phyloP scores from a whole-genome alignment of 2,329 filamentous ascomycete species.

The Fusarium sp. region DNA sequence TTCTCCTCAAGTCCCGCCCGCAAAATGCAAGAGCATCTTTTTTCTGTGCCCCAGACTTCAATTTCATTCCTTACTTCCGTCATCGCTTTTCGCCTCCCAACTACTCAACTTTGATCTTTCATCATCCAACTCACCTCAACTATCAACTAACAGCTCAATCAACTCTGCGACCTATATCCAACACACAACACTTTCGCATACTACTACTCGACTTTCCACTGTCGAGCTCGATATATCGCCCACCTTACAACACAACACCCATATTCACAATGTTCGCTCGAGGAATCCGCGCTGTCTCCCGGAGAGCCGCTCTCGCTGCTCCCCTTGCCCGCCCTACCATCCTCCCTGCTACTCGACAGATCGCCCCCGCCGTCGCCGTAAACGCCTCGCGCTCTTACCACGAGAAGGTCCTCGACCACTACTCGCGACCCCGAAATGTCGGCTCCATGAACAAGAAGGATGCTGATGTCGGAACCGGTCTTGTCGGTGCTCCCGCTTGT shows the following conservation, averaged over 20 bases:
- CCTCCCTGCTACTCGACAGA: slow-evolving; percentile 56
- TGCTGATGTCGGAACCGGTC: slow-evolving; percentile 86
- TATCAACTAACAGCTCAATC: background rate
- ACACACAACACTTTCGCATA: background rate
- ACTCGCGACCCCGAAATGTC: slow-evolving; percentile 66
- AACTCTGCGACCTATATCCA: slow-evolving; percentile 19
- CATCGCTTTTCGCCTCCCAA: slow-evolving; percentile 45
- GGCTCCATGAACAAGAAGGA: slow-evolving; percentile 78
- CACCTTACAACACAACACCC: slow-evolving; percentile 8
- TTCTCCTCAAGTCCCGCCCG: slow-evolving; percentile 47
- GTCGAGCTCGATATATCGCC: slow-evolving; percentile 17
- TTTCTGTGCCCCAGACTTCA: slow-evolving; percentile 43
- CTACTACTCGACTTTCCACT: slow-evolving; percentile 8
- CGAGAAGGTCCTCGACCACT: slow-evolving; percentile 66
- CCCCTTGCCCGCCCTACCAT: slow-evolving; percentile 55
- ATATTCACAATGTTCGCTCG: slow-evolving; percentile 60
- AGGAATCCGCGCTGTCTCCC: slow-evolving; percentile 58
- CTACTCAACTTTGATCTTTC: slow-evolving; percentile 26
- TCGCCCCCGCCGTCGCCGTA: slow-evolving; percentile 56
- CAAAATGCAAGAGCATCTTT: slow-evolving; percentile 42
- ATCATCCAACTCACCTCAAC: slow-evolving; percentile 12
- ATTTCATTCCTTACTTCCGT: slow-evolving; percentile 38
- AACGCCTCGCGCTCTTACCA: slow-evolving; percentile 62
- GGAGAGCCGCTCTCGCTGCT: slow-evolving; percentile 58
- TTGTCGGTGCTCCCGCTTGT: slow-evolving; percentile 89